These are phyloP conservation scores for Teunomyces stri DNA, from an alignment of 805 yeast species.

Conservation along the genomic window DNA sequence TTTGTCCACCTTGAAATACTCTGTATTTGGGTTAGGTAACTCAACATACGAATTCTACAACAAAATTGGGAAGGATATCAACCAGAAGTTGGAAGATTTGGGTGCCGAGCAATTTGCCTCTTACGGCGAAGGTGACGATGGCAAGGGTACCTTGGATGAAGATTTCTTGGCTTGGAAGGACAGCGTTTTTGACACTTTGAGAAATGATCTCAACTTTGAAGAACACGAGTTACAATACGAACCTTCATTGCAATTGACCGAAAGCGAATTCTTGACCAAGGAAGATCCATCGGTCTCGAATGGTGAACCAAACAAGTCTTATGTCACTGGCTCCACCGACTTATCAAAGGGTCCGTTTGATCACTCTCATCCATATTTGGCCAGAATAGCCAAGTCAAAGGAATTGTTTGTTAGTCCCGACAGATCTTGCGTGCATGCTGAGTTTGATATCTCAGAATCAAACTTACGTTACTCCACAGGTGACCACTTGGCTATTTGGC, in stretches of 20 bases:
- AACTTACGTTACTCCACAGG: conserved; percentile 88
- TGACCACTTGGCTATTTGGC: conserved; percentile 94
- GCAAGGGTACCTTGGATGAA: conserved; percentile 91
- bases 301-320: conserved; percentile 81
- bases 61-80: conserved; percentile 67
- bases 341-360: conserved; percentile 71
- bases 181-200: conserved; percentile 60
- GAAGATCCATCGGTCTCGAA: conserved; percentile 36
- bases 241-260: conserved; percentile 55
- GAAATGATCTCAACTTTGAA: conserved; percentile 60
- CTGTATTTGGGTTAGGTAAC: conserved; percentile 91
- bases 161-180: conserved; percentile 95
- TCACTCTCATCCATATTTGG: conserved; percentile 77
- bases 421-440: conserved; percentile 87
- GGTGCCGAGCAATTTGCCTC: conserved; percentile 74
- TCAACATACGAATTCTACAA: conserved; percentile 91
- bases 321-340: conserved; percentile 25
- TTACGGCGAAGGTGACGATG: conserved; percentile 95
- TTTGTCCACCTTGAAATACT: conserved; percentile 58
- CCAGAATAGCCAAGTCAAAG: conserved; percentile 56
- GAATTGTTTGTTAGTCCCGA: conserved; percentile 66
- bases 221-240: conserved; percentile 81
- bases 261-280: conserved; percentile 25
- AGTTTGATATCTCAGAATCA: conserved; percentile 74
- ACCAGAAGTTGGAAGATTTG: conserved; percentile 50